Evolutionary conservation across 2,329 filamentous ascomycete genomes (phyloP).

Genomic region (Aspergillus luchuensis): DNA sequence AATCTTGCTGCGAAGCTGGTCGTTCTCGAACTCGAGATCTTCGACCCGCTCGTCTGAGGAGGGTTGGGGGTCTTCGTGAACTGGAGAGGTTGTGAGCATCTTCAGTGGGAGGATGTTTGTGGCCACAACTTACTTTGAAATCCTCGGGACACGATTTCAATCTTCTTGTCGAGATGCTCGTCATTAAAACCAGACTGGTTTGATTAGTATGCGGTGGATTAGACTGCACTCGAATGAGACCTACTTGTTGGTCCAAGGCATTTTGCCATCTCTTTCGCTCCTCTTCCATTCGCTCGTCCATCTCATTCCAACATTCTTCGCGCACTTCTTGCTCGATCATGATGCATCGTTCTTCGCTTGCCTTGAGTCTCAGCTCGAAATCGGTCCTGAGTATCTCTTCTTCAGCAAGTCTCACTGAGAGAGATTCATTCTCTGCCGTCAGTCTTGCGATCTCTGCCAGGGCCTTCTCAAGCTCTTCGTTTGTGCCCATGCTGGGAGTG

Average conservation of each 20-base stretch:
- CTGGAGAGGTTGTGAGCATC: conserved; percentile 29
- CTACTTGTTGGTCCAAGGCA: conserved; percentile 72
- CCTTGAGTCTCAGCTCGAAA: conserved; percentile 71
- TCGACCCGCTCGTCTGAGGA: conserved; percentile 62
- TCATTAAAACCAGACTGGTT: conserved; percentile 67
- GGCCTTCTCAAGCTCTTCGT: conserved; percentile 78
- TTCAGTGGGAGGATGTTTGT: background rate
- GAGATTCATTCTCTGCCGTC: conserved; percentile 72
- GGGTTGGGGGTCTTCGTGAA: conserved; percentile 52
- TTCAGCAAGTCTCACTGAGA: conserved; percentile 68
- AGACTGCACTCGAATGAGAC: background rate
- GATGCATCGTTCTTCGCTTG: conserved; percentile 64
- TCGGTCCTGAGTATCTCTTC: conserved; percentile 71
- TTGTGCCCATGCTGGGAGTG: conserved; percentile 40
- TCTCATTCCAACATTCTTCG: conserved; percentile 85
- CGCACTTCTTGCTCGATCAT: conserved; percentile 81
- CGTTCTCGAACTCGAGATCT: conserved; percentile 71
- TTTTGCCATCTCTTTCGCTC: conserved; percentile 82
- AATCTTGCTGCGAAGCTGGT: conserved; percentile 66
- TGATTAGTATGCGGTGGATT: conserved; percentile 15
- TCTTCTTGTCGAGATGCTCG: conserved; percentile 84
- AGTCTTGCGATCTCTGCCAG: conserved; percentile 80
- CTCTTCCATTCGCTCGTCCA: conserved; percentile 73
- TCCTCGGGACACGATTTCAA: conserved; percentile 68
- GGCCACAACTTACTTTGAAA: conserved; percentile 44